Conservation (phyloP, 1,284 basidiomycete genomes). For the Cryptococcus amylolentus region DNA sequence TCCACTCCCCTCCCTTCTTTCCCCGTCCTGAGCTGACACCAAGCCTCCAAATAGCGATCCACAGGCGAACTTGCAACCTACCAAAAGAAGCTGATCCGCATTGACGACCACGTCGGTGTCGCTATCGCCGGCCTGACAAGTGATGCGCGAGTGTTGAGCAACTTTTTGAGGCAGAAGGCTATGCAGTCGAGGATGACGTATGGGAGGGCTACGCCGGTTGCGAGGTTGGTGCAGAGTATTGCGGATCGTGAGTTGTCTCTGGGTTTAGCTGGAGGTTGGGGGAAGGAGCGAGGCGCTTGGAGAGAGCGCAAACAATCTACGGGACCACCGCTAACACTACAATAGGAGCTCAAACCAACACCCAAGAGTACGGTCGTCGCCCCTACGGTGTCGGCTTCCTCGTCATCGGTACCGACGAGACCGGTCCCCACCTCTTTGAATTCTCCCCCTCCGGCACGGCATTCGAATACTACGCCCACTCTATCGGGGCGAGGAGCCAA, state of each 20-base stretch:
- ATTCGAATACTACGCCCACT: conserved; percentile 98
- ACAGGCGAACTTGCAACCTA: conserved; percentile 97
- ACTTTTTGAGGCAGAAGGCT: conserved; percentile 99
- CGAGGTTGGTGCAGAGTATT: conserved; percentile 85
- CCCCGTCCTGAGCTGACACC: not conserved
- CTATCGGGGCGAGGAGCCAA: conserved; percentile 94
- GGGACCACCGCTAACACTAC: conserved; percentile 2
- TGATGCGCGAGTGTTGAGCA: conserved; percentile 94
- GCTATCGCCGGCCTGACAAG: conserved; percentile 97
- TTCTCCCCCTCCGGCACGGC: conserved; percentile 97
- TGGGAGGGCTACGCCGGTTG: conserved; percentile 90
- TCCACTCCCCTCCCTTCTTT: not conserved
- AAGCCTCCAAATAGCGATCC: conserved; percentile 65
- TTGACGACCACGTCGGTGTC: conserved; percentile 98
- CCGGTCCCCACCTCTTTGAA: conserved; percentile 95
- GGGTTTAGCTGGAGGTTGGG: not conserved
- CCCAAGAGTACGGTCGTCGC: conserved; percentile 94
- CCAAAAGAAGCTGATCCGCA: conserved; percentile 99
- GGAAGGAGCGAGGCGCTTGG: not conserved
- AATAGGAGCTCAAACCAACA: conserved; percentile 95
- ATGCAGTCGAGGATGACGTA: conserved; percentile 93
- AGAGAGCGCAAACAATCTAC: too few species aligned
- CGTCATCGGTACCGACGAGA: conserved; percentile 90
- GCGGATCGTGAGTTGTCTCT: conserved; percentile 70
- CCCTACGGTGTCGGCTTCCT: conserved; percentile 99